Evolutionary conservation across 352 stramenopile genomes (phyloP).

Genomic region (Pythium insidiosum): DNA sequence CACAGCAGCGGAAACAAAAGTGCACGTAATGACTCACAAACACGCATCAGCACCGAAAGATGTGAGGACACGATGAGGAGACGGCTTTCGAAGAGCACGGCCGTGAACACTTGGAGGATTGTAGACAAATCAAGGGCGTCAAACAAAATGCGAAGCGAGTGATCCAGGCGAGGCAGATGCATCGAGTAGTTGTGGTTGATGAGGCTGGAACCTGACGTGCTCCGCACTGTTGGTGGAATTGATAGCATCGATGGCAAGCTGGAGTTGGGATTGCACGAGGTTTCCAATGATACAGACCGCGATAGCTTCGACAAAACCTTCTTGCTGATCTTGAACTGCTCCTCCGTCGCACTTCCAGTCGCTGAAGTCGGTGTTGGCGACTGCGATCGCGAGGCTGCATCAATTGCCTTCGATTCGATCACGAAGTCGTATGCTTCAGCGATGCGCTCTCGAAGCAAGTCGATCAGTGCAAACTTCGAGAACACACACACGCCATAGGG

Average conservation of each 20-base stretch:
- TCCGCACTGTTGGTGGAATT: not conserved
- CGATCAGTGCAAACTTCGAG: constrained; percentile 78
- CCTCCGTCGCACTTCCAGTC: not conserved
- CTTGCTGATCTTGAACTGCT: constrained; percentile 63
- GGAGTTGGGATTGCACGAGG: no score
- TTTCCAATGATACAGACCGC: constrained; percentile 55
- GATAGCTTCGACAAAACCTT: constrained; percentile 76
- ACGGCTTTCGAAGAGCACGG: constrained; percentile 69
- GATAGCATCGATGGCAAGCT: constrained; percentile 28
- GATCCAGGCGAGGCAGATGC: constrained; percentile 48
- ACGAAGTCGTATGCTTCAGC: constrained; percentile 80
- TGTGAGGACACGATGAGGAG: constrained; percentile 79
- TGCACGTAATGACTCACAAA: constrained; percentile 61
- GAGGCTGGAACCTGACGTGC: no score
- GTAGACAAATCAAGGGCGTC: constrained; percentile 73
- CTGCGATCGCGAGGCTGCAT: constrained; percentile 15
- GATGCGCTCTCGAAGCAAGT: constrained; percentile 70
- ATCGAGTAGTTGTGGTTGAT: no score
- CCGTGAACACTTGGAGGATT: constrained; percentile 69
- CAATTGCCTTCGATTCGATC: constrained; percentile 50
- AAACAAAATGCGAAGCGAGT: constrained; percentile 73
- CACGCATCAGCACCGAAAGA: constrained; percentile 76
- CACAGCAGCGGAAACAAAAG: constrained; percentile 84
- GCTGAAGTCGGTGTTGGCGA: constrained; percentile 8
- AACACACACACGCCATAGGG: constrained; percentile 75